Evolutionary conservation across 257 asterid genomes (phyloP).

Genomic region (Misopates orontium): DNA sequence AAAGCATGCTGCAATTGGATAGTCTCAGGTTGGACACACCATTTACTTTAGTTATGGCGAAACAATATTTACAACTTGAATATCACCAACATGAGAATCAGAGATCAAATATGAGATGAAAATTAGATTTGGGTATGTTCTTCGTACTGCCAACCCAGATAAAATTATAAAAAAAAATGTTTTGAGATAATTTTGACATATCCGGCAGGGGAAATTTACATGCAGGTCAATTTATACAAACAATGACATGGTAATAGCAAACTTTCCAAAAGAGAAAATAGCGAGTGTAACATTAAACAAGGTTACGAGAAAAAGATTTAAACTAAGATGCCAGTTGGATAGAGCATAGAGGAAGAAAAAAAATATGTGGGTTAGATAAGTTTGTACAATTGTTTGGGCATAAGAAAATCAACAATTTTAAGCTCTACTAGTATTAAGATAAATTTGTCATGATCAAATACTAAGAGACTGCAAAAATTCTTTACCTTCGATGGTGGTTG

Average conservation of each 20-base stretch:
- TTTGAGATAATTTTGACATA: too few relatives aligned
- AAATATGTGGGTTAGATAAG: not conserved
- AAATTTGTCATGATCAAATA: not conserved
- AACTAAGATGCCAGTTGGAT: not conserved
- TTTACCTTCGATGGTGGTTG: constrained; percentile 56
- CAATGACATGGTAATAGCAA: not conserved
- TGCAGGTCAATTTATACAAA: too few relatives aligned
- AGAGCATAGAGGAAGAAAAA: not conserved
- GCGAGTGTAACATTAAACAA: not conserved
- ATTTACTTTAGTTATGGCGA: not conserved
- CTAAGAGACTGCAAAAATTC: constrained; percentile 4
- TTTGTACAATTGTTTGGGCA: too few relatives aligned
- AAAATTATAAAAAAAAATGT: too few relatives aligned
- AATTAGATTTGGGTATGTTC: too few relatives aligned
- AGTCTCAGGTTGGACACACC: constrained; percentile 1
- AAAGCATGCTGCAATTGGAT: not conserved
- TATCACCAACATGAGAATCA: not conserved
- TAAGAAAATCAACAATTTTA: too few relatives aligned
- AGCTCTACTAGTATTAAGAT: not conserved
- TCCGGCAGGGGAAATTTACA: too few relatives aligned
- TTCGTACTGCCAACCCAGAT: not conserved
- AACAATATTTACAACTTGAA: not conserved
- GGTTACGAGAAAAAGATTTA: not conserved
- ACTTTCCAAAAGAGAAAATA: not conserved
- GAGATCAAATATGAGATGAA: not conserved